phyloP scores from a whole-genome alignment of 1,284 basidiomycete genomes.

The Heterobasidion irregulare region DNA sequence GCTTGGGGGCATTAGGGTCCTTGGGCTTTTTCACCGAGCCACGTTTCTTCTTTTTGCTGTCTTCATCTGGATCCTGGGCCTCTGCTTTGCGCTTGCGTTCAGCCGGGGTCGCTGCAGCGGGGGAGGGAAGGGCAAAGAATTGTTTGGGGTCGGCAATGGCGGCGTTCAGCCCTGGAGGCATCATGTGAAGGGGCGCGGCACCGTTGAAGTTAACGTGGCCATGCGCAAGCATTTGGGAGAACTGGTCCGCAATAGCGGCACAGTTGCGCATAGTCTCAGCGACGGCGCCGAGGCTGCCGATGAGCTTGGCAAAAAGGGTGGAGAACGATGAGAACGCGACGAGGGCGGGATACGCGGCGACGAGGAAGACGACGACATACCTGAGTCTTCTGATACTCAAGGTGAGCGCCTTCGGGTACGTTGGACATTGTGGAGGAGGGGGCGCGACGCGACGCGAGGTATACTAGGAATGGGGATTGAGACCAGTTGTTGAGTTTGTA shows the following conservation, averaged over 20 bases:
- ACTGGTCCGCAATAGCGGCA: constrained; percentile 47
- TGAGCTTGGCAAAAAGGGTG: constrained; percentile 31
- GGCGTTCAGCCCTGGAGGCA: neutral
- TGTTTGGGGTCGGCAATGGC: neutral
- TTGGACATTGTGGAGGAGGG: constrained; percentile 23
- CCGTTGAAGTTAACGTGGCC: constrained; percentile 13
- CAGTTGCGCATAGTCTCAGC: constrained; percentile 52
- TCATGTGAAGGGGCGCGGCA: constrained; percentile 6
- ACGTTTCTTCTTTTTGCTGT: constrained; percentile 32
- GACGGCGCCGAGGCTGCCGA: constrained; percentile 40
- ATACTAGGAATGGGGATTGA: neutral
- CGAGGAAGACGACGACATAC: constrained; percentile 22
- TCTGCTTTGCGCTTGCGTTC: constrained; percentile 45
- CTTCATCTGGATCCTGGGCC: constrained; percentile 28
- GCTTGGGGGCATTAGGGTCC: constrained; percentile 93
- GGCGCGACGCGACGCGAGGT: constrained; percentile 22
- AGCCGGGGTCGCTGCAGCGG: constrained; percentile 1
- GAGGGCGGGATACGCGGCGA: constrained; percentile 2
- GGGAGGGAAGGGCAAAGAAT: neutral
- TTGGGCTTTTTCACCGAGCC: constrained; percentile 46
- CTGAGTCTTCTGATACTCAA: constrained; percentile 40
- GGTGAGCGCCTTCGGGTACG: constrained; percentile 26
- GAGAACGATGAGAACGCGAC: constrained; percentile 2
- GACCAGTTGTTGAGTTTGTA: constrained; percentile 4
- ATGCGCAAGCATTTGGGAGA: constrained; percentile 22